Evolutionary conservation across 2,329 filamentous ascomycete species (phyloP).

Genomic region (Colletotrichum ledebouriae): DNA sequence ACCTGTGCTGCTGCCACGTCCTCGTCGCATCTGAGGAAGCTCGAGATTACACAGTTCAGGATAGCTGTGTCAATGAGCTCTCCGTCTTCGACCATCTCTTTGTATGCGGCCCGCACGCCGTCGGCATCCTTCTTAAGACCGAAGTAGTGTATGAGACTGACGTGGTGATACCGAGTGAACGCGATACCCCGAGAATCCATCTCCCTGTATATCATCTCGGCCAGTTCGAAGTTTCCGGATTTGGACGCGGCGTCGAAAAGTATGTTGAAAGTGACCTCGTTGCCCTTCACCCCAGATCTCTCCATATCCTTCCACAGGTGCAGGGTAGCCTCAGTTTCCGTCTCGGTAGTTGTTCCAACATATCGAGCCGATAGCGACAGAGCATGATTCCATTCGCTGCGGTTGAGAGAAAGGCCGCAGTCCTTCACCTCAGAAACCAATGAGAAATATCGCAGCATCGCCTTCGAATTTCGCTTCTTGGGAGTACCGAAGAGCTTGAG

Average conservation of each 20-base stretch:
- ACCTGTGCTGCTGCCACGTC: slow-evolving; percentile 81
- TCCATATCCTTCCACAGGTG: slow-evolving; percentile 94
- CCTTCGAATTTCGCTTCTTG: slow-evolving; percentile 65
- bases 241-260: slow-evolving; percentile 91
- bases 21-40: slow-evolving; percentile 83
- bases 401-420: slow-evolving; percentile 76
- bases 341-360: slow-evolving; percentile 67
- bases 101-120: slow-evolving; percentile 82
- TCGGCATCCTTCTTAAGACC: slow-evolving; percentile 81
- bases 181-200: slow-evolving; percentile 77
- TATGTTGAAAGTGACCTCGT: slow-evolving; percentile 91
- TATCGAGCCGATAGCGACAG: slow-evolving; percentile 84
- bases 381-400: slow-evolving; percentile 85
- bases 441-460: slow-evolving; percentile 86
- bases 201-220: slow-evolving; percentile 87
- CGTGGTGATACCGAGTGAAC: slow-evolving; percentile 84
- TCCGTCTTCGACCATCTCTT: slow-evolving; percentile 83
- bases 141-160: slow-evolving; percentile 86
- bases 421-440: slow-evolving; percentile 86
- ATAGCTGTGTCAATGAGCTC: slow-evolving; percentile 91
- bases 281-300: slow-evolving; percentile 73
- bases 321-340: slow-evolving; percentile 77
- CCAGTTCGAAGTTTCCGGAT: slow-evolving; percentile 84
- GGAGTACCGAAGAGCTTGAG: slow-evolving; percentile 77
- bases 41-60: slow-evolving; percentile 87